Evolutionary conservation across 2,329 filamentous ascomycete species (phyloP).

Genomic region (Colletotrichum tofieldiae): DNA sequence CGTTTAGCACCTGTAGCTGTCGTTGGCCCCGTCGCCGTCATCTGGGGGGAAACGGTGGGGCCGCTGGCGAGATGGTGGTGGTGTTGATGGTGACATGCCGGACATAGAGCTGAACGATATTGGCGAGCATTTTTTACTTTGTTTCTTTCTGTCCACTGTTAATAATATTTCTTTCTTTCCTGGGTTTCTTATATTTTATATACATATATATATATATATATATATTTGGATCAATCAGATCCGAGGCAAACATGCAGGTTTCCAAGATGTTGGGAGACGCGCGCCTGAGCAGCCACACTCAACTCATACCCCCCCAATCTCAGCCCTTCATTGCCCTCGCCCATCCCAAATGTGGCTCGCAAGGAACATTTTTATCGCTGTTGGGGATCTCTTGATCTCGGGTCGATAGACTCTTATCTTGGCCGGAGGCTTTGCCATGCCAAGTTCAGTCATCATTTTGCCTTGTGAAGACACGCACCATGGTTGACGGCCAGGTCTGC

Average conservation of each 20-base stretch:
- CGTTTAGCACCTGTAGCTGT: neutral
- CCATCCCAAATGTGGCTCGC: neutral
- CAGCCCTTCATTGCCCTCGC: conserved; percentile 10
- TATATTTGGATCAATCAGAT: conserved; percentile 26
- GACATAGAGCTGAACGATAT: neutral
- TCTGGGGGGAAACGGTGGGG: conserved; percentile 39
- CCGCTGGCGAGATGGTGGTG: conserved; percentile 4
- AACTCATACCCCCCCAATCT: neutral
- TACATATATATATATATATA: no score
- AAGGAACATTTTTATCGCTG: neutral
- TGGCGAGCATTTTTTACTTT: neutral
- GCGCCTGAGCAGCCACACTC: neutral
- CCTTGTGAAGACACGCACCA: neutral
- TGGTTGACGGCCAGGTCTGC: neutral
- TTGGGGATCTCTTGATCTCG: neutral
- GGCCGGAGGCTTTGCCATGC: neutral
- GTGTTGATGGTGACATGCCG: neutral
- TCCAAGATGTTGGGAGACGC: conserved; percentile 23
- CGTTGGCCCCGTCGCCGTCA: neutral
- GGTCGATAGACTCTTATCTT: neutral
- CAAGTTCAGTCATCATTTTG: neutral
- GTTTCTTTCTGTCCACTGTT: neutral
- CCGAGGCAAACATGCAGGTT: conserved; percentile 22
- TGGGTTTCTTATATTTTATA: no score
- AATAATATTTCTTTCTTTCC: neutral